These are phyloP conservation scores for Sugiyamaella lignohabitans DNA, from an alignment of 805 yeast genomes.

Conservation along the genomic window DNA sequence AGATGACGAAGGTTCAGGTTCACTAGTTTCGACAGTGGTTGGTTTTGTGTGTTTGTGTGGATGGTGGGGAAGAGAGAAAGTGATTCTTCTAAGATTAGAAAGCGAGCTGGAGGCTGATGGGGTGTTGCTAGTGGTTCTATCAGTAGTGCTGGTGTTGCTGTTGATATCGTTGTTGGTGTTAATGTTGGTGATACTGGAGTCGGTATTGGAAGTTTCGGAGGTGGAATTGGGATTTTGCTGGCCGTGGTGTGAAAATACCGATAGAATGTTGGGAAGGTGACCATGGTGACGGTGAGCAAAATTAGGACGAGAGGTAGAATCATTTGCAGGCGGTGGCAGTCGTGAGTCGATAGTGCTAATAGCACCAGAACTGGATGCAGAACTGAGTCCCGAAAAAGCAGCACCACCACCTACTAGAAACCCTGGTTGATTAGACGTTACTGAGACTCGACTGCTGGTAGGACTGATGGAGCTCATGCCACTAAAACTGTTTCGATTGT, in stretches of 20 bases:
- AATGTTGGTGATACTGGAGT: too few species aligned
- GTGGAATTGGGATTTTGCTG: neutral
- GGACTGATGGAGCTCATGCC: too few species aligned
- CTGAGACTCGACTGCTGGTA: too few species aligned
- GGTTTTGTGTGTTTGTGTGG: neutral
- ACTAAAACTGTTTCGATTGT: conserved; percentile 1
- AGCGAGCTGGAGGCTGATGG: neutral
- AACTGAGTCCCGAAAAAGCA: neutral
- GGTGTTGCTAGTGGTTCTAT: too few species aligned
- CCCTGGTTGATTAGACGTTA: too few species aligned
- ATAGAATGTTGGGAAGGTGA: conserved; percentile 4
- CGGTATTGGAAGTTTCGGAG: too few species aligned
- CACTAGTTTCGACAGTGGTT: neutral
- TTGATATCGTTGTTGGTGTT: too few species aligned
- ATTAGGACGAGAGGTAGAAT: neutral
- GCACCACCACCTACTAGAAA: too few species aligned
- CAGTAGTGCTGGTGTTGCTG: too few species aligned
- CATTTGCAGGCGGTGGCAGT: too few species aligned
- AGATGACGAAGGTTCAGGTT: neutral
- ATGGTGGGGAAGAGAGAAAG: neutral
- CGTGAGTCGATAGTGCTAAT: too few species aligned
- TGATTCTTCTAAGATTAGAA: neutral
- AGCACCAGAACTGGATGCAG: neutral
- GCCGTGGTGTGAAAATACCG: conserved; percentile 3
- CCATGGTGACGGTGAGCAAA: neutral